Percentiles rank a stretch among this genome's conserved stretches.
These are phyloP conservation scores for Forsythia suspensa DNA, from an alignment of 257 asterid genomes.

Conservation along the genomic window DNA sequence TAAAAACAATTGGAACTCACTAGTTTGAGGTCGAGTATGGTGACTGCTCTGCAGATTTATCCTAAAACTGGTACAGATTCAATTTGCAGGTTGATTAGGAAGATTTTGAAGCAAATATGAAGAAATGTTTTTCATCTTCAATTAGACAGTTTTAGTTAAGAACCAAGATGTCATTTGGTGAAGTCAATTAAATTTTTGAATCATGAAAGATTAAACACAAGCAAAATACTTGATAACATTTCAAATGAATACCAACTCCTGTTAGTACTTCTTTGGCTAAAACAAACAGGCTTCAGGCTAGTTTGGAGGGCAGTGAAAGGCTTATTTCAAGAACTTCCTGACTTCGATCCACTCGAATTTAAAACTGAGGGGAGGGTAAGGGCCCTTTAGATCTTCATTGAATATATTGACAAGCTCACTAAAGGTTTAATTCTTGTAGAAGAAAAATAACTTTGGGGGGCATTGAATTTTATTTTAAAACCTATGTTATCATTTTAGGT, in stretches of 20 bases:
- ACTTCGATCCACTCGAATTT: not conserved
- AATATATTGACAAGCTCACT: slow-evolving; percentile 9
- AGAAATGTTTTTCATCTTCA: not conserved
- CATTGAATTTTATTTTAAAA: not conserved
- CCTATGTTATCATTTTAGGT: not conserved
- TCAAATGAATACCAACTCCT: not conserved
- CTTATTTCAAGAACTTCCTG: not conserved
- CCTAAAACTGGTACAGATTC: not conserved
- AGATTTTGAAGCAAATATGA: not conserved
- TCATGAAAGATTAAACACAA: too few relatives aligned
- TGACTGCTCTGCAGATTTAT: not conserved
- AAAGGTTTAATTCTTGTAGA: not conserved
- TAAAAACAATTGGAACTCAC: not conserved
- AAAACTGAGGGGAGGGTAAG: not conserved
- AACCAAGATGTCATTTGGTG: not conserved
- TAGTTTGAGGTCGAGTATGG: not conserved
- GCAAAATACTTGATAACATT: too few relatives aligned
- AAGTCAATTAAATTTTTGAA: not conserved
- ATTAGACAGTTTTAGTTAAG: not conserved
- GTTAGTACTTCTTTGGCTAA: not conserved
- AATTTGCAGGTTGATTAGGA: not conserved
- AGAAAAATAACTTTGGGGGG: not conserved
- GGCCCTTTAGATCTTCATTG: not conserved
- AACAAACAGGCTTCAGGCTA: not conserved
- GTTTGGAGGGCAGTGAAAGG: not conserved